Percentiles rank a stretch among this genome's conserved stretches.
phyloP scores from a whole-genome alignment of 1,284 basidiomycete species.

The Jaminaea rosea region DNA sequence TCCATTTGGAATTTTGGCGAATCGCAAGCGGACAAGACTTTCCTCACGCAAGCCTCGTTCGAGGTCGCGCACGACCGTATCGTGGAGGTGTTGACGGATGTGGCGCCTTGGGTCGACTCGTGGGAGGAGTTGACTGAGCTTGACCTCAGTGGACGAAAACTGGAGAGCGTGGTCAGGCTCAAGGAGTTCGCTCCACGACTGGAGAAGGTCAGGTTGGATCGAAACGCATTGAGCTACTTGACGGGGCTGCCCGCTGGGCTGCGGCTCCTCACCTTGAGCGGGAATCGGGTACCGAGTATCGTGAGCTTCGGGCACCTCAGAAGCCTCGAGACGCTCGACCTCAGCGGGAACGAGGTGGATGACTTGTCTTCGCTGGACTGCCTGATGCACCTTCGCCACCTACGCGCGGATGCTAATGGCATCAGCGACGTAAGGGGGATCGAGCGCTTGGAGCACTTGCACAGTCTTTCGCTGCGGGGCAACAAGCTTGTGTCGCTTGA shows the following conservation, averaged over 20 bases:
- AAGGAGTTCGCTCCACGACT: conserved; percentile 87
- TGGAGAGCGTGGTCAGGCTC: conserved; percentile 81
- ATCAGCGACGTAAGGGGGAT: conserved; percentile 64
- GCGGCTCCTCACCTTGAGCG: conserved; percentile 20
- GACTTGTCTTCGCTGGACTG: conserved; percentile 44
- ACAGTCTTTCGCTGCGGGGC: conserved; percentile 70
- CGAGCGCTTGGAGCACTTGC: conserved; percentile 49
- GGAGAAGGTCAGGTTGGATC: conserved; percentile 63
- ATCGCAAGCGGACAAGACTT: conserved; percentile 59
- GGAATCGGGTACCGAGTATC: conserved; percentile 55
- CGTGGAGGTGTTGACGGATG: conserved; percentile 84
- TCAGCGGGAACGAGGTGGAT: conserved; percentile 81
- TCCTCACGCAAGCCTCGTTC: conserved; percentile 86
- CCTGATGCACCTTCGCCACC: conserved; percentile 65
- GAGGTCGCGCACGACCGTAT: conserved; percentile 80
- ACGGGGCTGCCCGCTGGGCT: conserved; percentile 35
- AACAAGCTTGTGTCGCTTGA: conserved; percentile 66
- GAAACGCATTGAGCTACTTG: conserved; percentile 35
- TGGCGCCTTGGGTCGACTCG: conserved; percentile 85
- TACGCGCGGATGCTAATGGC: conserved; percentile 80
- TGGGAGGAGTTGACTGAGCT: conserved; percentile 76
- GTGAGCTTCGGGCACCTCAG: conserved; percentile 80
- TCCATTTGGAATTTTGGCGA: conserved; percentile 3
- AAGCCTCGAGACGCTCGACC: conserved; percentile 78
- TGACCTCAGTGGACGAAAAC: conserved; percentile 66